Base-by-base conservation (phyloP, 352 stramenopile species). In the Pythium dissotocum region DNA sequence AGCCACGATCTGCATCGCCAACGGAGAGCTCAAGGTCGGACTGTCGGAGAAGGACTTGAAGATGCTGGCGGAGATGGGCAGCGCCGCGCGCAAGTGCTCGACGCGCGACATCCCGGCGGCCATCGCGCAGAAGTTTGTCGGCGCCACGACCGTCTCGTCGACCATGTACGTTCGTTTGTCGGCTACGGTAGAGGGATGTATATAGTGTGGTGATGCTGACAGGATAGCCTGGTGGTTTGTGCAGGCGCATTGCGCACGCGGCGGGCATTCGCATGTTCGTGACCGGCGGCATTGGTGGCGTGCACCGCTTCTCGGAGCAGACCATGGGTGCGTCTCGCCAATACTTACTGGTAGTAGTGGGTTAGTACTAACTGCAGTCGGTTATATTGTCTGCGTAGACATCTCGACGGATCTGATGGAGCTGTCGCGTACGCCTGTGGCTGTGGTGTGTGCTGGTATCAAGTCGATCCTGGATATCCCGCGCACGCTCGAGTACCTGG, bases 381-480 rank as follows among this genome's bases (percentile, higher is more conserved):
- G 16, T 6, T 48, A 7, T 52, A 14, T 24, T 5, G 1, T 53
- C 38, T 12, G 2, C 67, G 30, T 78, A 91, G 94, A 98, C 58
- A 91, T 99, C 30, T 99, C 93, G 38, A 97, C 97, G 13, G 98
- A 99, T 81, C 83, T 99, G 42, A 93, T 94, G 63, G 97, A 99
- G 81, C 77, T 98, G 24, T 93, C 88, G 36, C 89, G 91, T n/a
- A 99, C 97, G 24, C 96, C 95, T 0, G 86, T 99, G 16, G 83
- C 97, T 9, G 98, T 99, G 32, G 87, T 99, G 26, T 99, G 94
- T 64, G 97, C 97, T 13, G 98, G 98, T n/a, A 93, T 99, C 68
- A 99, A 99, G 81, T 98, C 89, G 28, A 99, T 99, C 71, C 77
- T 99, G 21, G 98, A 99, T 78, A 98, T 99, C 56, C 83, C 85